phyloP scores from a whole-genome alignment of 2,329 filamentous ascomycete genomes.

The Pseudogymnoascus sp. region DNA sequence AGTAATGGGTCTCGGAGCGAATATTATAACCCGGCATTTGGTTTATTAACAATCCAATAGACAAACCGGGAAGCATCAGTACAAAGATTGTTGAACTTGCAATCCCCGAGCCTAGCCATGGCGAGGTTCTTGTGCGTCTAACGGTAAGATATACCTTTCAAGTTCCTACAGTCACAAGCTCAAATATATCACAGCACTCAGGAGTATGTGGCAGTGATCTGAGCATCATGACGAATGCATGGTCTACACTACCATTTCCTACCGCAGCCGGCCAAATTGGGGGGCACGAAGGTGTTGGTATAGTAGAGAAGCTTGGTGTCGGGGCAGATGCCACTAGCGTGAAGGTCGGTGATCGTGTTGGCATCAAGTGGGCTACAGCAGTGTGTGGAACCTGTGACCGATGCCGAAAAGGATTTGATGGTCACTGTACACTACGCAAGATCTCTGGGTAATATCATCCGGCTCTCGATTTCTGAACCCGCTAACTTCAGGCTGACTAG shows the following conservation, averaged over 20 bases:
- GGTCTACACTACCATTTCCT: constrained; percentile 19
- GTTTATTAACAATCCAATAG: neutral
- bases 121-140: constrained; percentile 28
- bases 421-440: constrained; percentile 52
- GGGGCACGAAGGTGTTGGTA: constrained; percentile 62
- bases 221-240: constrained; percentile 44
- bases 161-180: neutral
- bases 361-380: constrained; percentile 56
- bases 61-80: neutral
- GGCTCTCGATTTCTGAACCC: neutral
- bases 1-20: neutral
- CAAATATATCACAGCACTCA: constrained; percentile 36
- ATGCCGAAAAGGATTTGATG: constrained; percentile 52
- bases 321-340: constrained; percentile 48
- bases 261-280: constrained; percentile 48
- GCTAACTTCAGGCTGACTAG: constrained; percentile 25
- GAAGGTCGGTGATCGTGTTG: constrained; percentile 61
- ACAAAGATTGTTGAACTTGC: constrained; percentile 26
- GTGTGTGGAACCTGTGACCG: constrained; percentile 46
- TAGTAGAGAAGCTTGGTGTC: constrained; percentile 57
- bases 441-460: constrained; percentile 38
- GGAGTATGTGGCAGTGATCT: constrained; percentile 60
- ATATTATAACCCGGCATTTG: neutral
- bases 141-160: constrained; percentile 12
- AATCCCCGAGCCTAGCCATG: constrained; percentile 28